phyloP scores from a whole-genome alignment of 2,329 filamentous ascomycete species.

The Monosporascus sp. region DNA sequence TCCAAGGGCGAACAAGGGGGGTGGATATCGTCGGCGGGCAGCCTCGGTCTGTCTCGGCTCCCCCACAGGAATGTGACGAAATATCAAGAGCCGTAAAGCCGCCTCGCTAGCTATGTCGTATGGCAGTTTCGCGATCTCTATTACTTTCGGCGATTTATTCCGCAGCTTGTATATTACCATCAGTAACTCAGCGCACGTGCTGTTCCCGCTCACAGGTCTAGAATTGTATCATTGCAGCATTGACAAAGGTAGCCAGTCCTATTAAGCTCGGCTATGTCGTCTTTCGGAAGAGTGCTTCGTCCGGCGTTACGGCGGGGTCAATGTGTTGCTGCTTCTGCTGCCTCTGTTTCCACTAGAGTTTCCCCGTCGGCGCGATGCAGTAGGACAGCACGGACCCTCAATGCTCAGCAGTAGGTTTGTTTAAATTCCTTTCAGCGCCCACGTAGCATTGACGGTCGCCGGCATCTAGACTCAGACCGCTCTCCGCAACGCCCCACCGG shows the following conservation, averaged over 20 bases:
- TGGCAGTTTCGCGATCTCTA: background rate
- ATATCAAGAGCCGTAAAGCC: background rate
- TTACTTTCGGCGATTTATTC: background rate
- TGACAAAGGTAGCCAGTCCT: background rate
- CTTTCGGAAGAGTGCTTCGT: slow-evolving; percentile 45
- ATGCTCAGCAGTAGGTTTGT: slow-evolving; percentile 27
- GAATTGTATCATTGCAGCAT: background rate
- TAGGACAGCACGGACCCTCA: slow-evolving; percentile 20
- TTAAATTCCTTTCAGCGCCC: background rate
- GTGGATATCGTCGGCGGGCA: background rate
- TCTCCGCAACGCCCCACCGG: slow-evolving; percentile 57
- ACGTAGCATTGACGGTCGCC: slow-evolving; percentile 1
- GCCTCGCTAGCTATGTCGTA: background rate
- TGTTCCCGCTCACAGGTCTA: background rate
- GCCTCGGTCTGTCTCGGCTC: background rate
- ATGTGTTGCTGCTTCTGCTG: slow-evolving; percentile 20
- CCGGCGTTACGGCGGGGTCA: slow-evolving; percentile 46
- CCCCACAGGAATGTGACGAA: background rate
- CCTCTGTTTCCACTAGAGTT: slow-evolving; percentile 11
- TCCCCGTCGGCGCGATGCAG: slow-evolving; percentile 21
- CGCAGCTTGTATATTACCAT: background rate
- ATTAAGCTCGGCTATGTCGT: slow-evolving; percentile 34
- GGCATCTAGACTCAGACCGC: slow-evolving; percentile 27
- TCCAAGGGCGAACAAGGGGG: background rate
- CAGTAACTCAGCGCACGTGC: background rate